Conservation (phyloP, 768 basidiomycete genomes). For the Russula griseocarnosa region DNA sequence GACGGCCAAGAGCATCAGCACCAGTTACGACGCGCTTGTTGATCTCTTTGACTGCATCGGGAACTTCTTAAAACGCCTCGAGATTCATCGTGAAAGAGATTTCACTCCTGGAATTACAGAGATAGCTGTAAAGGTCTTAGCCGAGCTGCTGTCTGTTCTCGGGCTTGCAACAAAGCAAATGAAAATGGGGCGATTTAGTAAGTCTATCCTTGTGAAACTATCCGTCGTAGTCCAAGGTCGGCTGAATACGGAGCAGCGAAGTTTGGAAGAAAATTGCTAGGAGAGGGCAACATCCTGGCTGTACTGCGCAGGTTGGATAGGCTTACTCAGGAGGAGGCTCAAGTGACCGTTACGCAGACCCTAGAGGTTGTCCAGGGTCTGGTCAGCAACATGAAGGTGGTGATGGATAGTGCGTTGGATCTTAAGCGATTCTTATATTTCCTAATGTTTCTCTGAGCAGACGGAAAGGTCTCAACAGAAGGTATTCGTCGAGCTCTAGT, state of each 20-base stretch:
- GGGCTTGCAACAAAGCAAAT: slow-evolving; percentile 6
- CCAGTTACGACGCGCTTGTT: neutral
- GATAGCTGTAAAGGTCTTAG: neutral
- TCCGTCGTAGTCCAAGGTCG: neutral
- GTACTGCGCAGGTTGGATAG: slow-evolving; percentile 6
- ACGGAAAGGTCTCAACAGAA: neutral
- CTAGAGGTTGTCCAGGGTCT: neutral
- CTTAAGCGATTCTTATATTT: neutral
- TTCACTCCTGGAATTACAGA: neutral
- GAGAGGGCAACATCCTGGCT: neutral
- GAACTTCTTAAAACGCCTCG: neutral
- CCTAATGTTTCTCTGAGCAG: neutral
- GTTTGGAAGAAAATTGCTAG: neutral
- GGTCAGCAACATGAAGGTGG: no score
- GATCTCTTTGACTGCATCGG: slow-evolving; percentile 5
- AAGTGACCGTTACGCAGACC: neutral
- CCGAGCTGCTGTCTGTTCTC: neutral
- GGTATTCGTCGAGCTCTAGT: neutral
- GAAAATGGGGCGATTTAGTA: neutral
- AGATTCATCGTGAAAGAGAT: neutral
- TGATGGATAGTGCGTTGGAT: neutral
- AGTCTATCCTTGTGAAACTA: neutral
- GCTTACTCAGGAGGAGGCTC: neutral
- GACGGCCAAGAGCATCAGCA: neutral
- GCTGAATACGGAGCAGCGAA: neutral